phyloP scores from a whole-genome alignment of 805 yeast genomes.

The Wickerhamomyces mucosus region DNA sequence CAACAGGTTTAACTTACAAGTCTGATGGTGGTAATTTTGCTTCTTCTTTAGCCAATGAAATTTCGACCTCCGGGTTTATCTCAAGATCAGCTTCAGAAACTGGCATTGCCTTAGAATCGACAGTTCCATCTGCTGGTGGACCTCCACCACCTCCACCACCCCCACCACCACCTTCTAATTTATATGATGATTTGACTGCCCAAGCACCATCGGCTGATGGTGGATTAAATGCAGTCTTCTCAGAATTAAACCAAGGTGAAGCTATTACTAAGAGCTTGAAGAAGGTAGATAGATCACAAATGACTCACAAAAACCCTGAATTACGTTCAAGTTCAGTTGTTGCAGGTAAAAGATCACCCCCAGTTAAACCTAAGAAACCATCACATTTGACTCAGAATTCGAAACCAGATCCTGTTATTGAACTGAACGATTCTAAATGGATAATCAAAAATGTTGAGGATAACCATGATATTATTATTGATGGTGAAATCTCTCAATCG shows the following conservation, averaged over 20 bases:
- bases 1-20: constrained; percentile 83
- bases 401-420: constrained; percentile 55
- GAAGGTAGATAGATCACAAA: constrained; percentile 87
- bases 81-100: constrained; percentile 27
- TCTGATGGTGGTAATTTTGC: constrained; percentile 48
- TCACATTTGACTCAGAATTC: constrained; percentile 28
- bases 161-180: constrained; percentile 81
- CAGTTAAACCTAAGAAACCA: constrained; percentile 74
- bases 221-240: constrained; percentile 84
- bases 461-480: constrained; percentile 52
- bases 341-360: constrained; percentile 37
- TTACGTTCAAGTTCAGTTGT: constrained; percentile 53
- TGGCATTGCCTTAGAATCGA: constrained; percentile 79
- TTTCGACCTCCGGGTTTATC: constrained; percentile 26
- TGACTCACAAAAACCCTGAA: constrained; percentile 88
- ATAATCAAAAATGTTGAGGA: constrained; percentile 69
- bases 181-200: constrained; percentile 36
- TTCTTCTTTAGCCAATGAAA: constrained; percentile 30
- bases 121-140: constrained; percentile 77
- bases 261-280: constrained; percentile 75
- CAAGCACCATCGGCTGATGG: constrained; percentile 21
- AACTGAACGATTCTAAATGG: constrained; percentile 85
- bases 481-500: constrained; percentile 79
- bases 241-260: constrained; percentile 83
- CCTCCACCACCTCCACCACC: constrained; percentile 96